Evolutionary conservation across 257 asterid genomes (phyloP).

Genomic region (Solanum bulbocastanum): DNA sequence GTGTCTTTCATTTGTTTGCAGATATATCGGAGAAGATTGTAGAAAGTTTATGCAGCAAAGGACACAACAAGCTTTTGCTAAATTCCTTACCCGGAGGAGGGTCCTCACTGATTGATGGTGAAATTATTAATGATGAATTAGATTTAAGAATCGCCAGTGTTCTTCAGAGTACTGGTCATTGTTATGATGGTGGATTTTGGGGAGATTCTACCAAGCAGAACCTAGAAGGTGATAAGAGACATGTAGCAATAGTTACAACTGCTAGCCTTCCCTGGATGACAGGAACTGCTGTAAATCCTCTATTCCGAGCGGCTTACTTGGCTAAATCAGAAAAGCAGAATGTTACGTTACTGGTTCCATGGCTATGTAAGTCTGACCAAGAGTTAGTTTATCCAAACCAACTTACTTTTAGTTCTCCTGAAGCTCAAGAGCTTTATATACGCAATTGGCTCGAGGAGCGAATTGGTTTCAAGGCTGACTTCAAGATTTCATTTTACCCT

Average conservation of each 20-base stretch:
- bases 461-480: constrained; percentile 83
- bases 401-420: constrained; percentile 79
- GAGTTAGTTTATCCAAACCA: constrained; percentile 89
- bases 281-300: constrained; percentile 96
- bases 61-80: constrained; percentile 49
- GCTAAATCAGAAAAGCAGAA: constrained; percentile 78
- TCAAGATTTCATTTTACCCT: constrained; percentile 93
- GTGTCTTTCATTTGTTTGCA: constrained; percentile 21
- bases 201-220: constrained; percentile 44
- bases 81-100: constrained; percentile 64
- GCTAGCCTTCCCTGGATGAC: constrained; percentile 99
- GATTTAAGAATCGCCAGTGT: constrained; percentile 92
- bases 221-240: constrained; percentile 54
- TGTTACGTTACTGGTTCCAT: constrained; percentile 92
- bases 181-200: constrained; percentile 90
- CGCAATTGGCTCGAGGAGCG: constrained; percentile 96
- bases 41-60: constrained; percentile 85
- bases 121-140: constrained; percentile 54
- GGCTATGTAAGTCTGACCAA: constrained; percentile 96
- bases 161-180: constrained; percentile 87
- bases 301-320: constrained; percentile 93
- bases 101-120: constrained; percentile 58
- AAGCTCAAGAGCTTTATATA: constrained; percentile 84
- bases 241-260: constrained; percentile 93
- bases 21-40: constrained; percentile 89